Percentiles rank a stretch among this genome's conserved stretches.
These are phyloP conservation scores for Davidsoniella neocaledoniae DNA, from an alignment of 2,329 filamentous ascomycete species.

Conservation along the genomic window DNA sequence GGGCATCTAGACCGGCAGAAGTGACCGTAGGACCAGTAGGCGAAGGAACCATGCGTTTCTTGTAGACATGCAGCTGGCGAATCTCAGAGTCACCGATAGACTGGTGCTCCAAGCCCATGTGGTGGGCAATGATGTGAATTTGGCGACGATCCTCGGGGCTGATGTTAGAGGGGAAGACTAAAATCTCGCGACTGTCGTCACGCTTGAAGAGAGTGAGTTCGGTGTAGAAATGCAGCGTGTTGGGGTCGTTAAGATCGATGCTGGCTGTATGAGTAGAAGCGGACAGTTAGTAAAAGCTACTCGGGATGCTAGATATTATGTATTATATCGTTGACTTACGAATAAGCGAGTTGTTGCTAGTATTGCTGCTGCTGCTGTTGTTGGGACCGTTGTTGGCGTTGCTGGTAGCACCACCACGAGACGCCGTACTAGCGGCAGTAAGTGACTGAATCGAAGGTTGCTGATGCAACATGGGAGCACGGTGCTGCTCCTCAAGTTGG, in stretches of 20 bases:
- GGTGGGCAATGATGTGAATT: slow-evolving; percentile 86
- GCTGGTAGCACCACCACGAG: slow-evolving; percentile 1
- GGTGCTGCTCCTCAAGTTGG: slow-evolving; percentile 92
- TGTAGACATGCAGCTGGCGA: slow-evolving; percentile 80
- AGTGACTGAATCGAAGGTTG: slow-evolving; percentile 79
- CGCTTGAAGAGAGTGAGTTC: slow-evolving; percentile 81
- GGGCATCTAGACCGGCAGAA: slow-evolving; percentile 55
- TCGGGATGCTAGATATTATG: no score
- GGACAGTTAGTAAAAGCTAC: slow-evolving; percentile 29
- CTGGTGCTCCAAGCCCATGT: slow-evolving; percentile 80
- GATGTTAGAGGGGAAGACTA: slow-evolving; percentile 69
- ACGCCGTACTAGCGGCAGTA: slow-evolving; percentile 15
- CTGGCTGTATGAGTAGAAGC: no score
- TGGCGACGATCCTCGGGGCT: slow-evolving; percentile 72
- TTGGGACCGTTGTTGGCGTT: slow-evolving; percentile 3
- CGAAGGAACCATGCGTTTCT: slow-evolving; percentile 38
- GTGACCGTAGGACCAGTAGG: slow-evolving; percentile 36
- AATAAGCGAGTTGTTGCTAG: slow-evolving; percentile 2
- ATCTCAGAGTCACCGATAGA: slow-evolving; percentile 79
- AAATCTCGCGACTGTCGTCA: slow-evolving; percentile 56
- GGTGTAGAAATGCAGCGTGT: slow-evolving; percentile 75
- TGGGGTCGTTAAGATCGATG: slow-evolving; percentile 77
- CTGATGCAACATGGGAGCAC: slow-evolving; percentile 58
- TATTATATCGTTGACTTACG: slow-evolving; percentile 9
- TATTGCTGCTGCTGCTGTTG: background rate